These are phyloP conservation scores for Blastomyces gilchristii DNA, from an alignment of 2,329 filamentous ascomycete genomes.

Conservation along the genomic window DNA sequence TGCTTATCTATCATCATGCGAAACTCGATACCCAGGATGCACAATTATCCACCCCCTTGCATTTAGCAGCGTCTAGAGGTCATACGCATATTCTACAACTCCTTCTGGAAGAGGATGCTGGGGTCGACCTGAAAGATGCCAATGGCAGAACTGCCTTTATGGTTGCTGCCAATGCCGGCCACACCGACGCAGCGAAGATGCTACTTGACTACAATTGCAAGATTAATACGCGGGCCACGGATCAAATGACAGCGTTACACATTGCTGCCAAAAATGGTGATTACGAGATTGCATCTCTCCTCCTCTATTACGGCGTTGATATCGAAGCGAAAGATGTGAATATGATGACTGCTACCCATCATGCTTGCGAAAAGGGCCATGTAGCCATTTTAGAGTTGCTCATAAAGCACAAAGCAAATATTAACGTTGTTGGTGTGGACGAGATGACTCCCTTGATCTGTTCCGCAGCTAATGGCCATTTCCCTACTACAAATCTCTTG, in stretches of 20 bases:
- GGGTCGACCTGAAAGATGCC: constrained; percentile 25
- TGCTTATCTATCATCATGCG: constrained; percentile 26
- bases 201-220: constrained; percentile 24
- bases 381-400: constrained; percentile 30
- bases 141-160: constrained; percentile 29
- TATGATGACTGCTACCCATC: constrained; percentile 27
- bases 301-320: constrained; percentile 24
- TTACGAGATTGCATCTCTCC: constrained; percentile 25
- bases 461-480: constrained; percentile 26
- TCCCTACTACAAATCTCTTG: constrained; percentile 22
- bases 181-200: constrained; percentile 25
- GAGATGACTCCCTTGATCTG: constrained; percentile 30
- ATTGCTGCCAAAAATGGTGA: constrained; percentile 32
- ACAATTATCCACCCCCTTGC: constrained; percentile 24
- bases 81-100: constrained; percentile 29
- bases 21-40: constrained; percentile 25
- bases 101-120: constrained; percentile 21
- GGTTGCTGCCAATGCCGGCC: constrained; percentile 28
- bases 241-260: constrained; percentile 30
- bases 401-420: constrained; percentile 24
- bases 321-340: constrained; percentile 21
- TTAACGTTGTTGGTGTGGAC: constrained; percentile 25
- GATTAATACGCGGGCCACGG: constrained; percentile 23
- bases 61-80: constrained; percentile 29
- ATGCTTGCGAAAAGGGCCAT: constrained; percentile 27